phyloP scores from a whole-genome alignment of 202 grass and related monocot genomes.

The Hordeum pubiflorum region DNA sequence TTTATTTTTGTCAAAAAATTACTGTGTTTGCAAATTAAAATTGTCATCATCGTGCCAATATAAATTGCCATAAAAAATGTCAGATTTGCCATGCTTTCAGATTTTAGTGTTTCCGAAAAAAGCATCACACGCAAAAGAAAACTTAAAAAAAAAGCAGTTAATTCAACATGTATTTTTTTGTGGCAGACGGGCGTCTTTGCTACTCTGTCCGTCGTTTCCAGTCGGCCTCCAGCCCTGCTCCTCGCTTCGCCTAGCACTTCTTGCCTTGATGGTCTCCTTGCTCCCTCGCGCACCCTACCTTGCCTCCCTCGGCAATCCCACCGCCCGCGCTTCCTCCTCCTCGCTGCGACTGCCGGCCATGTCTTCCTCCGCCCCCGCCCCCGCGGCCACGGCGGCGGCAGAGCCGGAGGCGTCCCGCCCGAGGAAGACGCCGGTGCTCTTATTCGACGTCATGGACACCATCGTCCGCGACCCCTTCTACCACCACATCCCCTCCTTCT shows the following conservation, averaged over 20 bases:
- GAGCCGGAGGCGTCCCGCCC: not conserved
- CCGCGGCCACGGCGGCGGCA: not conserved
- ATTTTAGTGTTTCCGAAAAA: too few relatives aligned
- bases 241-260: not conserved
- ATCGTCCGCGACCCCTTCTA: slow-evolving; percentile 91
- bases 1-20: too few relatives aligned
- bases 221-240: not conserved
- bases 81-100: too few relatives aligned
- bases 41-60: too few relatives aligned
- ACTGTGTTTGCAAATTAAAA: too few relatives aligned
- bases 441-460: slow-evolving; percentile 96
- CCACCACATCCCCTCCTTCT: slow-evolving; percentile 77
- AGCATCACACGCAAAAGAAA: too few relatives aligned
- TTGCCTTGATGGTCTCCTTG: slow-evolving; percentile 38
- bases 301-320: slow-evolving; percentile 27
- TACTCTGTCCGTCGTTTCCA: not conserved
- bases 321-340: not conserved
- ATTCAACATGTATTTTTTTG: too few relatives aligned
- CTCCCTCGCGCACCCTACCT: slow-evolving; percentile 25
- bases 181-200: too few relatives aligned
- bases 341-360: slow-evolving; percentile 27
- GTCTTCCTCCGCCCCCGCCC: not conserved
- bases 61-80: too few relatives aligned
- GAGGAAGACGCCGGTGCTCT: slow-evolving; percentile 68
- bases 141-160: too few relatives aligned